Evolutionary conservation across 768 basidiomycete genomes (phyloP).

Genomic region (Trametopsis cervina): DNA sequence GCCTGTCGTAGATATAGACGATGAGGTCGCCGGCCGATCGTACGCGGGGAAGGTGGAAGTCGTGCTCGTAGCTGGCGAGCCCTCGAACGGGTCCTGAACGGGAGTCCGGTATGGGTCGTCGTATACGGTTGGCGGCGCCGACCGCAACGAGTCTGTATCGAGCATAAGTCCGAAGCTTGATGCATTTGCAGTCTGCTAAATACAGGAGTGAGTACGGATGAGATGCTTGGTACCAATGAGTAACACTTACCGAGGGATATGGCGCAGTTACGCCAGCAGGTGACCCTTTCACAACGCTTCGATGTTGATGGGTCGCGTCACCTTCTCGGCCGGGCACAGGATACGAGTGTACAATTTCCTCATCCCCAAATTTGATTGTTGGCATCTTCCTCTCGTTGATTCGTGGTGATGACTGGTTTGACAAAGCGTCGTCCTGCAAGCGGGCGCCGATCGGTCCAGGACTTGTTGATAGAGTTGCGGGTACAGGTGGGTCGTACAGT

Average conservation of each 20-base stretch:
- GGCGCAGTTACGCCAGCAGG: conserved; percentile 5
- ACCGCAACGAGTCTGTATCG: conserved; percentile 11
- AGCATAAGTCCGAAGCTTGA: conserved; percentile 3
- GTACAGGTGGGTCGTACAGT: conserved; percentile 85
- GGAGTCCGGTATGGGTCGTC: conserved; percentile 11
- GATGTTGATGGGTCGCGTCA: conserved; percentile 22
- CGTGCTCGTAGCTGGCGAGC: conserved; percentile 18
- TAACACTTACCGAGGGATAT: conserved; percentile 11
- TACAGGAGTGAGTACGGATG: neutral
- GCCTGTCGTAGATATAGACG: conserved; percentile 8
- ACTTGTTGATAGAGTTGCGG: conserved; percentile 23
- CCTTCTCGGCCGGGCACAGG: conserved; percentile 26
- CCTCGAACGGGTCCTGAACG: conserved; percentile 11
- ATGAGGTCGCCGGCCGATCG: conserved; percentile 4
- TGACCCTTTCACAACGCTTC: conserved; percentile 10
- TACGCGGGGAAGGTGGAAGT: conserved; percentile 17
- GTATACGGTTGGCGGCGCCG: conserved; percentile 8
- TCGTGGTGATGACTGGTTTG: conserved; percentile 21
- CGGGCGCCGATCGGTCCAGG: neutral
- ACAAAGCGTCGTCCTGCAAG: conserved; percentile 31
- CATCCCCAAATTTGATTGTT: conserved; percentile 71
- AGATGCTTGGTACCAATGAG: too few species aligned
- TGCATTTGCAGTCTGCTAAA: conserved; percentile 1
- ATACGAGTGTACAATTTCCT: conserved; percentile 74
- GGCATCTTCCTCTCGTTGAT: conserved; percentile 26